These are phyloP conservation scores for Aureobasidium sp. DNA, from an alignment of 2,329 filamentous ascomycete species.

Conservation along the genomic window DNA sequence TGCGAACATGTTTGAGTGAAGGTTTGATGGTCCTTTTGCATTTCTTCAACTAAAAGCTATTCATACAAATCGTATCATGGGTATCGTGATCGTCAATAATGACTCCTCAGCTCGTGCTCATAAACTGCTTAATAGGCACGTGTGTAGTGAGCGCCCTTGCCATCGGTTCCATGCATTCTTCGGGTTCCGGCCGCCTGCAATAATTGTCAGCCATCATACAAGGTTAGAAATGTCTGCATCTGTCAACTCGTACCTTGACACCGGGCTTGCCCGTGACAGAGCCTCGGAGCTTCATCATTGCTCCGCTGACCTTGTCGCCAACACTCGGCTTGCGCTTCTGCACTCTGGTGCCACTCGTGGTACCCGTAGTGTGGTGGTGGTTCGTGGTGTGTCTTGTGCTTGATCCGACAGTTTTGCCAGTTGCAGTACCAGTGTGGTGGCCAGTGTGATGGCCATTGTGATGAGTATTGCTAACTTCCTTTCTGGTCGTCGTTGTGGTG, in stretches of 20 bases:
- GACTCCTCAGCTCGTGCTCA: background rate
- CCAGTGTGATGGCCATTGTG: slow-evolving; percentile 23
- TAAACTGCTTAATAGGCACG: slow-evolving; percentile 8
- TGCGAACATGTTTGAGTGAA: slow-evolving; percentile 1
- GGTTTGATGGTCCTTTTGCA: slow-evolving; percentile 3
- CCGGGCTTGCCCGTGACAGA: slow-evolving; percentile 61
- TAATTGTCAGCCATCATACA: slow-evolving; percentile 4
- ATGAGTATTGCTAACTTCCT: slow-evolving; percentile 25
- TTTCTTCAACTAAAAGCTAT: slow-evolving; percentile 10
- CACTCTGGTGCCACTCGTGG: slow-evolving; percentile 28
- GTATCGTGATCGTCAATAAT: background rate
- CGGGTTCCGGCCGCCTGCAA: slow-evolving; percentile 29
- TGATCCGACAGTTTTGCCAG: slow-evolving; percentile 21
- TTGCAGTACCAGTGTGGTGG: slow-evolving; percentile 21
- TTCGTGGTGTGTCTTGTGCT: slow-evolving; percentile 16
- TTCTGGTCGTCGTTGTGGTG: slow-evolving; percentile 29
- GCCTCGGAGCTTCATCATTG: slow-evolving; percentile 66
- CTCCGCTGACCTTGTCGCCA: slow-evolving; percentile 72
- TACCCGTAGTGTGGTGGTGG: slow-evolving; percentile 31
- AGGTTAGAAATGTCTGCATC: background rate
- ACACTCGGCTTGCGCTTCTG: slow-evolving; percentile 58
- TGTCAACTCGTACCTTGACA: slow-evolving; percentile 52
- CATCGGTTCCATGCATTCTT: slow-evolving; percentile 31
- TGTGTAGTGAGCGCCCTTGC: slow-evolving; percentile 22
- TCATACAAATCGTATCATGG: slow-evolving; percentile 13